Evolutionary conservation across 495 filamentous ascomycete species (phyloP).

Genomic region (Astrothelium subdiscretum): DNA sequence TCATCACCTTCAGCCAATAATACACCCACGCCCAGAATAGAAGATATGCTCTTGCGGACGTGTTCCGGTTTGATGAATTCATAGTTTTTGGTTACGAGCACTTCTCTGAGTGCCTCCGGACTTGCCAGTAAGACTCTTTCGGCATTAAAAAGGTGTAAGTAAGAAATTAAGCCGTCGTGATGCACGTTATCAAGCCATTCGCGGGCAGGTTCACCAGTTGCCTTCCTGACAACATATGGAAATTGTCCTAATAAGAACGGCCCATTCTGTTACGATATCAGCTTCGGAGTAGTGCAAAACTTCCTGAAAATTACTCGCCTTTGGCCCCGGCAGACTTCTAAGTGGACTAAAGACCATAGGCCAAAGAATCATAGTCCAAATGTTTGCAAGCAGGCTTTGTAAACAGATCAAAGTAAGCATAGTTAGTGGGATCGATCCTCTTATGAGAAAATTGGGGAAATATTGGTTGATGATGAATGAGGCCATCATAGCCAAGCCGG

Average conservation of each 20-base stretch:
- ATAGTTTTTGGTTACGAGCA: constrained; percentile 59
- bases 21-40: constrained; percentile 62
- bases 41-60: constrained; percentile 44
- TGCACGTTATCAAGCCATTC: constrained; percentile 63
- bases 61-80: constrained; percentile 63
- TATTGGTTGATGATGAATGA: constrained; percentile 10
- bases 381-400: constrained; percentile 2
- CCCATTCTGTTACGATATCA: constrained; percentile 22
- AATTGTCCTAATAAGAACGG: constrained; percentile 45
- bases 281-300: not conserved
- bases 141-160: constrained; percentile 54
- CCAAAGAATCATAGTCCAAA: constrained; percentile 35
- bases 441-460: constrained; percentile 3
- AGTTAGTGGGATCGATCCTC: constrained; percentile 1
- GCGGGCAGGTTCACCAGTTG: constrained; percentile 49
- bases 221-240: constrained; percentile 39
- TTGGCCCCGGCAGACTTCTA: constrained; percentile 17
- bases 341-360: constrained; percentile 61
- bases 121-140: constrained; percentile 58
- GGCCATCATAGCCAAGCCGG: constrained; percentile 4
- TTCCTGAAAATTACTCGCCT: constrained; percentile 4
- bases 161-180: constrained; percentile 81
- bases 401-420: constrained; percentile 9
- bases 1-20: constrained; percentile 78
- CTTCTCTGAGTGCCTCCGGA: constrained; percentile 47